Evolutionary conservation across 129 eudicot genomes (phyloP).

Genomic region (Escallonia herrerae): DNA sequence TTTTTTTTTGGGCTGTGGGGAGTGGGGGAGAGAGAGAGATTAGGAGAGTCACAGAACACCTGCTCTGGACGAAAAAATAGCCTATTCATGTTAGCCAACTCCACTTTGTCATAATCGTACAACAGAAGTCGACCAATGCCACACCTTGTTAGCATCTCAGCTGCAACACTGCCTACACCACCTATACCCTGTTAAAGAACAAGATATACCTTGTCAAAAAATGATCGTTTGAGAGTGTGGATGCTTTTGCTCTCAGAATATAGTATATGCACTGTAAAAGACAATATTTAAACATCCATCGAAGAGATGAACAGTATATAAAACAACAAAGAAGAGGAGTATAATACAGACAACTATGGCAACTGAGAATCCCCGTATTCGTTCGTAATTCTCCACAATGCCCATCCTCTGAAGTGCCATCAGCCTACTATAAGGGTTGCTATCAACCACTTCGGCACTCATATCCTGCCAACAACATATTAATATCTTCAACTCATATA

Average conservation of each 20-base stretch:
- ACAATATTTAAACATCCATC: not conserved
- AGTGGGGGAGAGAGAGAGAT: not conserved
- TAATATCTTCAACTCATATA: not conserved
- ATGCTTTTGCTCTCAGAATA: not conserved
- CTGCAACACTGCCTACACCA: conserved; percentile 98
- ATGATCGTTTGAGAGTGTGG: not conserved
- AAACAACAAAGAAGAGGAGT: conserved; percentile 14
- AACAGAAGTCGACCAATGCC: conserved; percentile 95
- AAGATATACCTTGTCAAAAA: conserved; percentile 1
- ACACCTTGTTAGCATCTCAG: conserved; percentile 99
- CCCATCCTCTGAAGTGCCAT: conserved; percentile 99
- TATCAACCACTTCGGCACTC: conserved; percentile 97
- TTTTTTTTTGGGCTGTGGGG: not conserved
- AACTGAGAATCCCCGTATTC: conserved; percentile 85
- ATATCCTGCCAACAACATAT: conserved; percentile 52
- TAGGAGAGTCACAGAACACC: conserved; percentile 27
- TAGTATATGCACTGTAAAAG: not conserved
- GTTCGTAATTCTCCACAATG: conserved; percentile 87
- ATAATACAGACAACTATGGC: conserved; percentile 90
- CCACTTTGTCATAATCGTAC: conserved; percentile 98
- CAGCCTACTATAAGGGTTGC: conserved; percentile 95
- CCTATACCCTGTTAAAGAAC: conserved; percentile 73
- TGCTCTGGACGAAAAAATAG: conserved; percentile 97
- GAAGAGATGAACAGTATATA: not conserved
- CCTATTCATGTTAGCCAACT: conserved; percentile 99